Evolutionary conservation across 371 early-diverging fungal genomes (phyloP).

Genomic region (Mortierella polycephala): DNA sequence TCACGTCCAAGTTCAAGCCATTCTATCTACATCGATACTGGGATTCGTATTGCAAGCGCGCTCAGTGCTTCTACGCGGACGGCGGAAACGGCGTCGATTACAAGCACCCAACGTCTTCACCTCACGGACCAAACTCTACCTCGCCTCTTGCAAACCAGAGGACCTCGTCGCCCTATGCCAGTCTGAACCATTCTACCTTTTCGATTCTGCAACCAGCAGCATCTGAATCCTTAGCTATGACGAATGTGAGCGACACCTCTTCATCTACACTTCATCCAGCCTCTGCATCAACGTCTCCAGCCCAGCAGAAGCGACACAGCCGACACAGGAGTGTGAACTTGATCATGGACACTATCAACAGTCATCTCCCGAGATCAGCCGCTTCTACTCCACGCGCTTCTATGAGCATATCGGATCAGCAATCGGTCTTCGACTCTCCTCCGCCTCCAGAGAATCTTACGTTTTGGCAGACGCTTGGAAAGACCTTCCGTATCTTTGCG

Average conservation of each 20-base stretch:
- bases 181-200: conserved; percentile 91
- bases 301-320: conserved; percentile 7
- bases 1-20: conserved; percentile 51
- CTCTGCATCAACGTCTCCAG: conserved; percentile 4
- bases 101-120: conserved; percentile 26
- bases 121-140: conserved; percentile 69
- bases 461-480: conserved; percentile 17
- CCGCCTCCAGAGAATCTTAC: conserved; percentile 37
- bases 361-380: neutral
- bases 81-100: conserved; percentile 86
- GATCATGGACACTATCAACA: conserved; percentile 7
- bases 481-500: conserved; percentile 24
- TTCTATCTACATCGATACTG: conserved; percentile 46
- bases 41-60: conserved; percentile 51
- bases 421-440: conserved; percentile 38
- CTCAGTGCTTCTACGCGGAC: conserved; percentile 63
- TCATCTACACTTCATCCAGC: conserved; percentile 34
- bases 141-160: conserved; percentile 26
- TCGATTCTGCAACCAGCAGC: conserved; percentile 69
- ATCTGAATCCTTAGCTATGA: conserved; percentile 27
- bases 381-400: conserved; percentile 39
- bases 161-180: conserved; percentile 62
- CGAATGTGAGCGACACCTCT: conserved; percentile 8
- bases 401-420: conserved; percentile 37
- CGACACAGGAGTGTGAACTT: conserved; percentile 32